Base-by-base conservation (phyloP, 1,139 yeast genomes). In the Nakaseomyces glabratus region DNA sequence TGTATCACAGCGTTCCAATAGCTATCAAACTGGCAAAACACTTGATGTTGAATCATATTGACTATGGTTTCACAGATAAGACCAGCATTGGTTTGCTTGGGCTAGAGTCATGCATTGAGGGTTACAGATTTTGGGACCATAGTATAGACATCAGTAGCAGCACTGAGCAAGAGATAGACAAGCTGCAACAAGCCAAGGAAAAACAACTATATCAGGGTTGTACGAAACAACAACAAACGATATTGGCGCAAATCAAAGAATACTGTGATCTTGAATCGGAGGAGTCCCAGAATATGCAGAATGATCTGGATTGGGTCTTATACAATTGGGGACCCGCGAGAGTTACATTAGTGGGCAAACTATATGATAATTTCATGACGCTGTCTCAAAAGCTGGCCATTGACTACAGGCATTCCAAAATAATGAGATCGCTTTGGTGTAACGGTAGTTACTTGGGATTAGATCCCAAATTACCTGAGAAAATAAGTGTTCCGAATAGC, bases 61-160 rank as follows among this genome's bases (percentile, higher is more conserved):
- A 24, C 8, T 39, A 46, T 15, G 46, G 43, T 10, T 33, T 52
- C 15, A 33, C 34, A 4, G 28, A 39, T 7, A 15, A 40, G 8
- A 43, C 46, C 9, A 29, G 44, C 2, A 42, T 55, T 3, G 60
- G 61, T 1, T 30, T 56, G 13, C 28, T 55, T 19, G 47, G 51
- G 5, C 39, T 55, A 3, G 58, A 56, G 30, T 53, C 60, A 10
- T 48, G 52, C 31, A 30, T 56, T 13, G 51, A 51, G 34, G 59
- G 60, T 7, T 55, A 54, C 24, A 45, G 53, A 35, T 55, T 54
- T 37, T 56, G 60, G 60, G 58, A 55, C 31, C 60, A 56, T 32
- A 52, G 54, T 30, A 39, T 44, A 5, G 61, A 47, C 24, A 32
- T 23, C 12, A 20, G 16, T n/a, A 20, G 17, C 13, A 26, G 25